phyloP scores from a whole-genome alignment of 2,329 filamentous ascomycete genomes.

The Pseudomassariella vexata region DNA sequence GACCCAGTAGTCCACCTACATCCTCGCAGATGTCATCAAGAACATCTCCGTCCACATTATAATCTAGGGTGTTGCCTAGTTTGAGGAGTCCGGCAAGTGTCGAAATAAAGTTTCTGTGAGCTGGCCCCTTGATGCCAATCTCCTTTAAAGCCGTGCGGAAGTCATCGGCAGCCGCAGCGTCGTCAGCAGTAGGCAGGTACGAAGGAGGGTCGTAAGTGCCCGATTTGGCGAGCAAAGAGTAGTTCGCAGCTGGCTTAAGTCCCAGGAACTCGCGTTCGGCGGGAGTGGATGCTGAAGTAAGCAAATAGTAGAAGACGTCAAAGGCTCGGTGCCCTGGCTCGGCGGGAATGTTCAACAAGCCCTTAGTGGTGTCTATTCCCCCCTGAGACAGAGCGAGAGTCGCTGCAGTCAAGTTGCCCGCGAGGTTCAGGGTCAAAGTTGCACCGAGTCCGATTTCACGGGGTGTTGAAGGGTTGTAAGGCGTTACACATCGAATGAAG shows the following conservation, averaged over 20 bases:
- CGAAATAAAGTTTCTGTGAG: slow-evolving; percentile 78
- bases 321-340: slow-evolving; percentile 86
- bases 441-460: slow-evolving; percentile 77
- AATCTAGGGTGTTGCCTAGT: slow-evolving; percentile 83
- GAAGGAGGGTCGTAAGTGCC: slow-evolving; percentile 80
- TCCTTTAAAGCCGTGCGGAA: slow-evolving; percentile 81
- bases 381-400: slow-evolving; percentile 75
- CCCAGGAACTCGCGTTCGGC: slow-evolving; percentile 85
- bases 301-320: slow-evolving; percentile 94
- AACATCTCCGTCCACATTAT: slow-evolving; percentile 75
- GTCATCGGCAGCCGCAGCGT: slow-evolving; percentile 88
- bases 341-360: slow-evolving; percentile 72
- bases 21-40: slow-evolving; percentile 87
- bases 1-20: slow-evolving; percentile 75
- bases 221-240: slow-evolving; percentile 74
- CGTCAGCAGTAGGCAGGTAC: slow-evolving; percentile 88
- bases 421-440: slow-evolving; percentile 73
- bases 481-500: slow-evolving; percentile 82
- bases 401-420: slow-evolving; percentile 72
- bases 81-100: slow-evolving; percentile 82
- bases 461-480: slow-evolving; percentile 78
- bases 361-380: slow-evolving; percentile 78
- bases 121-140: slow-evolving; percentile 86
- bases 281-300: slow-evolving; percentile 84
- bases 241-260: slow-evolving; percentile 70